Evolutionary conservation across 75 land plant genomes (phyloP).

Genomic region (Chamaecyparis obtusa): DNA sequence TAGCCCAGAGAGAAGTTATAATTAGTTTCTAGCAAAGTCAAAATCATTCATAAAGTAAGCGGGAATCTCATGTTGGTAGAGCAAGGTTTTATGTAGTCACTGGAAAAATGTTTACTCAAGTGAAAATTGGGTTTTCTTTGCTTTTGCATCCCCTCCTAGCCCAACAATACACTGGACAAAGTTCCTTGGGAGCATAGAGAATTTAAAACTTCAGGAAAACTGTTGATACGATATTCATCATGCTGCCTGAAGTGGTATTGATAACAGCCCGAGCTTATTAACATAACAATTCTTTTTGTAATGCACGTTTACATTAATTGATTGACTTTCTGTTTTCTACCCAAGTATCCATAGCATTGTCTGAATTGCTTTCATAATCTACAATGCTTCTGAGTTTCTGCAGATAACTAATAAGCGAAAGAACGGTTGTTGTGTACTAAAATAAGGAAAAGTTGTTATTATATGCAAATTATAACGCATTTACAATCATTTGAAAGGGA

Average conservation of each 20-base stretch:
- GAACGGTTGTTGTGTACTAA: neutral
- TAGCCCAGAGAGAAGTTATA: neutral
- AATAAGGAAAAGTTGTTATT: too few relatives aligned
- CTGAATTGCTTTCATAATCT: neutral
- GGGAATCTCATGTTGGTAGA: neutral
- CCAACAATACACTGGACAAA: neutral
- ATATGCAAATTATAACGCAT: neutral
- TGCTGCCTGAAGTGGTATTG: neutral
- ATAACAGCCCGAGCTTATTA: neutral
- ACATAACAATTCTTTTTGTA: neutral
- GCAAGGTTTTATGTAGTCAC: neutral
- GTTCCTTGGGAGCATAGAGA: neutral
- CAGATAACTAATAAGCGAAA: neutral
- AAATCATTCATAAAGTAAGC: neutral
- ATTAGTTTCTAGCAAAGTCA: neutral
- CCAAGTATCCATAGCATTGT: neutral
- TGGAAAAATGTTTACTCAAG: neutral
- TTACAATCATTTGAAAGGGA: neutral
- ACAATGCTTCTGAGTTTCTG: neutral
- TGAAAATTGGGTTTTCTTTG: neutral
- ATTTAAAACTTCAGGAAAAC: neutral
- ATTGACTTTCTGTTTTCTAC: neutral
- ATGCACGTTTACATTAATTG: neutral
- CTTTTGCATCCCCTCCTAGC: neutral
- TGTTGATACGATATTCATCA: neutral